A percentile compares a stretch with the other conserved stretches of the same genome.
Conservation (phyloP, 2,329 filamentous ascomycete species). For the Aspergillus fructus region DNA sequence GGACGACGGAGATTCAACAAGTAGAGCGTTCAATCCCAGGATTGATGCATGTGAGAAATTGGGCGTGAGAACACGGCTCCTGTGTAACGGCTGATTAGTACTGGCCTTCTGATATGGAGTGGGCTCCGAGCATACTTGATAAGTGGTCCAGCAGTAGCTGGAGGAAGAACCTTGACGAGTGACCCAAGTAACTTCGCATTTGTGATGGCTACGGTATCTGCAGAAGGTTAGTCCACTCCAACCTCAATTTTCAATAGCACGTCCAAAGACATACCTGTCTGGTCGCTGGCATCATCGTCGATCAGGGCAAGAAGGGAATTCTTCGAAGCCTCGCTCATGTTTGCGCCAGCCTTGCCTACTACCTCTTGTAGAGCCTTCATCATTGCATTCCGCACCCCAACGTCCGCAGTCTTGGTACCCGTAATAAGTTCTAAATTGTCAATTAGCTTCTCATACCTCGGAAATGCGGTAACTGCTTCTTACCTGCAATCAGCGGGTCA, state of each 20-base stretch:
- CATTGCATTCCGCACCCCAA: conserved; percentile 92
- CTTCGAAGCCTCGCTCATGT: conserved; percentile 90
- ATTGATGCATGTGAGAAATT: conserved; percentile 77
- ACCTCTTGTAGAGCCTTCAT: conserved; percentile 95
- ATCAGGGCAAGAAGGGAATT: conserved; percentile 84
- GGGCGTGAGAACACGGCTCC: conserved; percentile 74
- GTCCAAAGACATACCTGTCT: conserved; percentile 55
- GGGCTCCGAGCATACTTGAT: conserved; percentile 50
- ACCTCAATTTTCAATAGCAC: conserved; percentile 7
- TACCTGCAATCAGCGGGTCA: conserved; percentile 77
- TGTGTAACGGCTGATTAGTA: conserved; percentile 43
- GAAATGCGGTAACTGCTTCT: conserved; percentile 9
- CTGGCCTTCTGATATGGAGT: not conserved
- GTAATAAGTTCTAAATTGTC: conserved; percentile 73
- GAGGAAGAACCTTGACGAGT: conserved; percentile 79
- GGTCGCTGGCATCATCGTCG: conserved; percentile 76
- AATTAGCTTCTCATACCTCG: not conserved
- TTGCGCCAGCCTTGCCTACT: conserved; percentile 86
- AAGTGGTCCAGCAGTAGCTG: conserved; percentile 63
- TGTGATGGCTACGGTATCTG: conserved; percentile 75
- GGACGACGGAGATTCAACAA: conserved; percentile 73
- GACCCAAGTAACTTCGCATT: conserved; percentile 88
- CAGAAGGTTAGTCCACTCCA: not conserved
- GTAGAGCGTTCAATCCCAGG: conserved; percentile 82
- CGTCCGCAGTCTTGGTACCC: conserved; percentile 86